A percentile compares a stretch with the other conserved stretches of the same genome.
Evolutionary conservation across 139 green algal species (phyloP).

Genomic region (Chlorella vulgaris): DNA sequence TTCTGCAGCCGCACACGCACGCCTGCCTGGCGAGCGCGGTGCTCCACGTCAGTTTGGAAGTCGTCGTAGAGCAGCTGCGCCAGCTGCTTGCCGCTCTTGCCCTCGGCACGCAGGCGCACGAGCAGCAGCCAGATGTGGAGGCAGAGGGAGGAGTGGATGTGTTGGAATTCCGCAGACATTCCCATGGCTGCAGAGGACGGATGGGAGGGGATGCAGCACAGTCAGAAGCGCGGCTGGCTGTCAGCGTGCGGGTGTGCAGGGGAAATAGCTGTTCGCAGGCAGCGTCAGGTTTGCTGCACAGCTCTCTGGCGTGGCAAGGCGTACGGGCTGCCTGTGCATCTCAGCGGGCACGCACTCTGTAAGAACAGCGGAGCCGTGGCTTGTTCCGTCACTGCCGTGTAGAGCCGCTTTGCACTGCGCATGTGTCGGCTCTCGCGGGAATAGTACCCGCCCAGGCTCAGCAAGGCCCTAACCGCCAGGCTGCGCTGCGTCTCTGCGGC

Average conservation of each 20-base stretch:
- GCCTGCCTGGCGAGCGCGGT: slow-evolving; percentile 48
- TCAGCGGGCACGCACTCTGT: background rate
- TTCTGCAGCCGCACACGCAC: slow-evolving; percentile 64
- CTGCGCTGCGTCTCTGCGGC: background rate
- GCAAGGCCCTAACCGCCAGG: slow-evolving; percentile 20
- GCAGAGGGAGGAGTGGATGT: slow-evolving; percentile 51
- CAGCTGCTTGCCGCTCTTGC: slow-evolving; percentile 50
- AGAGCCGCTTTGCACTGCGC: slow-evolving; percentile 19
- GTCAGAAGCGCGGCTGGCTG: too few species aligned
- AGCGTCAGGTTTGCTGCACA: too few species aligned
- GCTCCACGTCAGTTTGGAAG: slow-evolving; percentile 67
- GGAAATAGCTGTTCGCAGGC: too few species aligned
- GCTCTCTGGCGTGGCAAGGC: too few species aligned
- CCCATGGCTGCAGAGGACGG: slow-evolving; percentile 42
- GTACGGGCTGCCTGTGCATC: too few species aligned
- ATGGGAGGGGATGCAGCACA: background rate
- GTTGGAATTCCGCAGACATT: slow-evolving; percentile 53
- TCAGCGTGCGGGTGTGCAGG: too few species aligned
- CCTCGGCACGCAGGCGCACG: slow-evolving; percentile 59
- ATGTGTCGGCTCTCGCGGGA: slow-evolving; percentile 47
- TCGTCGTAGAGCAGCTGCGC: slow-evolving; percentile 63
- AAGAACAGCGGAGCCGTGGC: slow-evolving; percentile 1
- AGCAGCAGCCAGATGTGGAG: slow-evolving; percentile 75
- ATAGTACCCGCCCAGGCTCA: slow-evolving; percentile 57
- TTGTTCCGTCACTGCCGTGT: slow-evolving; percentile 14